Base-by-base conservation (phyloP, 768 basidiomycete species). In the Leccinum aurantiacum region DNA sequence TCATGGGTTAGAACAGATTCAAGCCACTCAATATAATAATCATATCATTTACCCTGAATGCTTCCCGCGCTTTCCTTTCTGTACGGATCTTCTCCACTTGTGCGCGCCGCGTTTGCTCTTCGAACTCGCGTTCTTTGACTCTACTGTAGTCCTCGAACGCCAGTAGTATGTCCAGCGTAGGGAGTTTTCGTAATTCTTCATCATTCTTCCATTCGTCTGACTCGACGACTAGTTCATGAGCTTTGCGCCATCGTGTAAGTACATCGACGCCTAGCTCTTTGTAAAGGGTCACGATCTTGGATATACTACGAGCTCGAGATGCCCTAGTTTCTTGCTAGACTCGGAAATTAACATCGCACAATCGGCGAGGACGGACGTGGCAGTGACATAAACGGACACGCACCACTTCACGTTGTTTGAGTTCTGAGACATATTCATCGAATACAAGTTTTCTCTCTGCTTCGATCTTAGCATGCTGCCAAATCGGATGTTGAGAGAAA, bases 81-180 rank as follows among this genome's bases (percentile, higher is more conserved):
- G 82, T 85, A 57, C 95, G 80, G 0, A 87, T 85, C 73, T 91
- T 91, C 69, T 95, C 91, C 11, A 94, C 89, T 63, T 92, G 88
- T 5, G 83, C 75, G 60, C 89, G 82, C 25, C 91, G 81, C 77
- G 86, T 87, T 69, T 92, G 87, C 64, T 95, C 93, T 59, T 96
- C 93, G 63, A 93, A 92, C 70, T 96, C 95, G 56, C 91, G 83
- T 74, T 98, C 94, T 35, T 92, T 84, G 15, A 93, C 87, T 58
- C 90, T 85, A 60, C 92, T 90, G 70, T 95, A 95, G 71, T 95
- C 94, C 72, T 99, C 97, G 65, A 95, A 98, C 1, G 93, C 91
- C 38, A 91, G 83, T 24, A 99, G 80, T 60, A 98, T 90, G 69
- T 98, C 97, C 38, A 98, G 80, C 2, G 89, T 90, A 11, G 96